Evolutionary conservation across 495 filamentous ascomycete genomes (phyloP).

Genomic region (Evernia prunastri): DNA sequence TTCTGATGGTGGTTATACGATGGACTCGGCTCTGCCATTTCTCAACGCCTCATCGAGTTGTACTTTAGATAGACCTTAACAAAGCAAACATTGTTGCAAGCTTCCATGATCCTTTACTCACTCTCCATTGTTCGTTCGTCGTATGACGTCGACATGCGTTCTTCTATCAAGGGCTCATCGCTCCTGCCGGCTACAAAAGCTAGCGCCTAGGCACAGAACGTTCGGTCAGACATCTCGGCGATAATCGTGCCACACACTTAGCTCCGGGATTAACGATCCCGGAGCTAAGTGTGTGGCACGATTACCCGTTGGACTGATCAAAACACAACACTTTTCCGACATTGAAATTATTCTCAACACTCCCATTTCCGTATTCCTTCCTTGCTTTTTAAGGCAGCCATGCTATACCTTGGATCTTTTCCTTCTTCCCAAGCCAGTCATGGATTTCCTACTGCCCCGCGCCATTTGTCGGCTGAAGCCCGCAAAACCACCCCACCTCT

Average conservation of each 20-base stretch:
- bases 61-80: not conserved
- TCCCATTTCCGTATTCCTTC: not conserved
- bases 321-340: not conserved
- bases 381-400: not conserved
- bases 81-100: not conserved
- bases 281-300: too few relatives aligned
- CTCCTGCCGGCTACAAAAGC: not conserved
- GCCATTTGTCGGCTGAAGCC: constrained; percentile 5
- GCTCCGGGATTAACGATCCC: too few relatives aligned
- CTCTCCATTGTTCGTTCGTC: too few relatives aligned
- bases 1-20: not conserved
- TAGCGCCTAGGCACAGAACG: not conserved
- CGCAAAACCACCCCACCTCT: constrained; percentile 5
- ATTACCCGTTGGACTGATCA: not conserved
- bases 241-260: too few relatives aligned
- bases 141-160: too few relatives aligned
- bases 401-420: not conserved
- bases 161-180: too few relatives aligned
- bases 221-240: not conserved
- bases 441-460: constrained; percentile 24
- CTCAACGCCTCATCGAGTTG: constrained; percentile 1
- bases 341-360: not conserved
- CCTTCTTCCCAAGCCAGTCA: not conserved
- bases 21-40: constrained; percentile 7
- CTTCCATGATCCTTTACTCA: not conserved